Conservation (phyloP, 176 grass and related monocot genomes). For the Olyra latifolia region DNA sequence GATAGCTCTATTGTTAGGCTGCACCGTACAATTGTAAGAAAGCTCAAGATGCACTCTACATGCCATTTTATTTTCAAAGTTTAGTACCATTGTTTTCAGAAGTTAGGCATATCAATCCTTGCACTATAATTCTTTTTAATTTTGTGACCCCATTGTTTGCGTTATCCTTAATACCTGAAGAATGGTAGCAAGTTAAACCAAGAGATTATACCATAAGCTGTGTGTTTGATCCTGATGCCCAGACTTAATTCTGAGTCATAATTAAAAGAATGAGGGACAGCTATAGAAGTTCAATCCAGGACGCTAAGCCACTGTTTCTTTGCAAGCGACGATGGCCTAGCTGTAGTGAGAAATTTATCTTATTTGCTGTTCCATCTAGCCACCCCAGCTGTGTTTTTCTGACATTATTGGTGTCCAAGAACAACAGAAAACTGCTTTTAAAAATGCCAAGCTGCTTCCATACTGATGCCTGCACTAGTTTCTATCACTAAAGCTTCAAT, state of each 20-base stretch:
- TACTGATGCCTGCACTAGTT: not conserved
- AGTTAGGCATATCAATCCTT: not conserved
- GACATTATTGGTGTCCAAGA: not conserved
- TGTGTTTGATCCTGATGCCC: not conserved
- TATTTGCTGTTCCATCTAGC: not conserved
- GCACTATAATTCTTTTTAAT: not conserved
- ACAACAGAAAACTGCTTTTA: not conserved
- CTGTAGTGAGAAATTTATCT: not conserved
- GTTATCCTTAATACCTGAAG: not conserved
- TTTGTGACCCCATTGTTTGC: not conserved
- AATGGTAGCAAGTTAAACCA: not conserved
- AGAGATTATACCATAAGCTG: not conserved
- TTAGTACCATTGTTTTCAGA: not conserved
- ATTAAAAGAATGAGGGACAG: not conserved
- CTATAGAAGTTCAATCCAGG: not conserved
- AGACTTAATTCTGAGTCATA: not conserved
- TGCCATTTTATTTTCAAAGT: not conserved
- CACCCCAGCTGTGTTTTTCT: not conserved
- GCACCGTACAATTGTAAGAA: no score
- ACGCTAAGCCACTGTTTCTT: not conserved
- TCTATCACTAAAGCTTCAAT: not conserved
- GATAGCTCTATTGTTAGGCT: not conserved
- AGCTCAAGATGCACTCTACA: not conserved
- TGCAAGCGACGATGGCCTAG: not conserved
- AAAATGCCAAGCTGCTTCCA: not conserved